Evolutionary conservation across 768 basidiomycete genomes (phyloP).

Genomic region (Pholiota molesta): DNA sequence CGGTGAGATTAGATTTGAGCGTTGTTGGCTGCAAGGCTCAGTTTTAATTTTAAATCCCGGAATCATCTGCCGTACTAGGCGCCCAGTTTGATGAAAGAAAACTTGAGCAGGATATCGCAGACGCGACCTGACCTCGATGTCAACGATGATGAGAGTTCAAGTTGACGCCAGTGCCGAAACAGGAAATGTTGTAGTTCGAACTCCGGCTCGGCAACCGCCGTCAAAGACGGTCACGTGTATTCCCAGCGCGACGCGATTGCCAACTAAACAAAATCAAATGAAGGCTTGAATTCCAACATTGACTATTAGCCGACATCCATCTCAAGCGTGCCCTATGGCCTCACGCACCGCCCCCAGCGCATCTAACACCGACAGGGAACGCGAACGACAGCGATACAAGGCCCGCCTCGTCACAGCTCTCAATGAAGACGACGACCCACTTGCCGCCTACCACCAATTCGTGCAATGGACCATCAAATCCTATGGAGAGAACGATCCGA

Average conservation of each 20-base stretch:
- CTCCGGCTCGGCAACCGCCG: neutral
- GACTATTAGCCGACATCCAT: slow-evolving; percentile 8
- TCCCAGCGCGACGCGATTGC: slow-evolving; percentile 23
- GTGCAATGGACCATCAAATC: slow-evolving; percentile 88
- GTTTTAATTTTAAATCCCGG: too few relatives aligned
- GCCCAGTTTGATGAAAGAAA: too few relatives aligned
- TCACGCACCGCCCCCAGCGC: slow-evolving; percentile 18
- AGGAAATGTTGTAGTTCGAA: neutral
- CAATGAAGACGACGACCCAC: slow-evolving; percentile 81
- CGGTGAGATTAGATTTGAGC: neutral
- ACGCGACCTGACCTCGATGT: too few relatives aligned
- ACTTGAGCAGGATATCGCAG: too few relatives aligned
- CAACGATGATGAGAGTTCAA: too few relatives aligned
- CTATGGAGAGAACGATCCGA: slow-evolving; percentile 68
- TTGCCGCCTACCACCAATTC: slow-evolving; percentile 84
- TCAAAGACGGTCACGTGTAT: slow-evolving; percentile 21
- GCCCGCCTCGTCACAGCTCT: slow-evolving; percentile 53
- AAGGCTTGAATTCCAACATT: slow-evolving; percentile 18
- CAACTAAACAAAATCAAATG: slow-evolving; percentile 19
- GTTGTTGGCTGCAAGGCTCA: too few relatives aligned
- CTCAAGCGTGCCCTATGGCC: slow-evolving; percentile 20
- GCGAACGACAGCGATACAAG: slow-evolving; percentile 38
- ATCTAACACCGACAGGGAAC: slow-evolving; percentile 30
- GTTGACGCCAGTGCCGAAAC: too few relatives aligned
- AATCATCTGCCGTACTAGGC: too few relatives aligned